Evolutionary conservation across 2,329 filamentous ascomycete genomes (phyloP).

Genomic region (Curvularia spicifera): DNA sequence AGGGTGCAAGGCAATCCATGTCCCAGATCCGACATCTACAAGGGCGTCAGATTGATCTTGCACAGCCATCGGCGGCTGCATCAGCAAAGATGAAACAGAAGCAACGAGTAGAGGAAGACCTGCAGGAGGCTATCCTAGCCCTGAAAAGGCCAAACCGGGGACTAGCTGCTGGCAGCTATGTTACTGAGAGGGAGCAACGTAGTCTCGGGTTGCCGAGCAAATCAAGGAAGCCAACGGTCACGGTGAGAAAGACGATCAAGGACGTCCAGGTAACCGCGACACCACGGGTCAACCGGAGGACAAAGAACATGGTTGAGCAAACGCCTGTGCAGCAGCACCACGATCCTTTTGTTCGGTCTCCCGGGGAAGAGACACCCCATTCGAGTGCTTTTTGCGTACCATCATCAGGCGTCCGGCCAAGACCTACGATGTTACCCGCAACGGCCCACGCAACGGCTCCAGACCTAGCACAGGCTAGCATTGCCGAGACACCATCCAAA

Average conservation of each 20-base stretch:
- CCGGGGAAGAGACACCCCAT: constrained; percentile 24
- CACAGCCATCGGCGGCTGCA: constrained; percentile 59
- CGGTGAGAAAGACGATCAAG: constrained; percentile 39
- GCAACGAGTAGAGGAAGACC: constrained; percentile 70
- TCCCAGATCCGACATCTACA: constrained; percentile 55
- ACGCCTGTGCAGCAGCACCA: constrained; percentile 38
- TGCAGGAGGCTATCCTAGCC: constrained; percentile 75
- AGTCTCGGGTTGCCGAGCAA: constrained; percentile 33
- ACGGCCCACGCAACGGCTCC: constrained; percentile 41
- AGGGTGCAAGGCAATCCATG: constrained; percentile 46
- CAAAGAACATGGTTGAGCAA: constrained; percentile 41
- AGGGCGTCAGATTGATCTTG: constrained; percentile 62
- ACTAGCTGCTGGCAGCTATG: constrained; percentile 69
- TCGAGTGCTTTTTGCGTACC: constrained; percentile 48
- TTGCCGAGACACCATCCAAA: constrained; percentile 54
- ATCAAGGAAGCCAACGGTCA: constrained; percentile 37
- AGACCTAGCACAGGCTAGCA: constrained; percentile 34
- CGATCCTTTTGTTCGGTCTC: constrained; percentile 32
- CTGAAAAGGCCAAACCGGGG: constrained; percentile 78
- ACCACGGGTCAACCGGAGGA: constrained; percentile 46
- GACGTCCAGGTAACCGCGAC: constrained; percentile 54
- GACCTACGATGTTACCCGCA: constrained; percentile 29
- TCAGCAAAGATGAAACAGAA: constrained; percentile 69
- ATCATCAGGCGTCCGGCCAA: constrained; percentile 49
- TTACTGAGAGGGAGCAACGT: constrained; percentile 70